Evolutionary conservation across 2,329 filamentous ascomycete species (phyloP).

Genomic region (Beauveria sp.): DNA sequence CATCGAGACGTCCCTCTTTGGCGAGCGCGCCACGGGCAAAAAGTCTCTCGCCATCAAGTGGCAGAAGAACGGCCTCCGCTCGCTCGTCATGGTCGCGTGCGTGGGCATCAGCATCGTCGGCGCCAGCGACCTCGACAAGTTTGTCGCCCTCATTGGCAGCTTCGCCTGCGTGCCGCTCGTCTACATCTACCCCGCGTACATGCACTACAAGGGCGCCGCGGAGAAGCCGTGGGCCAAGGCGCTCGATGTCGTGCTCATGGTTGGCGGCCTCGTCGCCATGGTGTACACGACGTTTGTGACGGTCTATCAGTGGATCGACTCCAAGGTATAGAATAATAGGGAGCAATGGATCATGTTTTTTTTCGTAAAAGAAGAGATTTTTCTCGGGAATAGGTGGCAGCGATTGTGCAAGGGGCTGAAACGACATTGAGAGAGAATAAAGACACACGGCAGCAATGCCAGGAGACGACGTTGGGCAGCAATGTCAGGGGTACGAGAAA

Average conservation of each 20-base stretch:
- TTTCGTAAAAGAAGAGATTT: neutral
- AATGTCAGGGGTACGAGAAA: neutral
- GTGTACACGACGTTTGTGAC: slow-evolving; percentile 63
- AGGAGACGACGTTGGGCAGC: neutral
- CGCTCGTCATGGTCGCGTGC: slow-evolving; percentile 48
- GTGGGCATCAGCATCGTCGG: slow-evolving; percentile 55
- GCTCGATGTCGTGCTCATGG: slow-evolving; percentile 55
- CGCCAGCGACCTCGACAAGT: slow-evolving; percentile 63
- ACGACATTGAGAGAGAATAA: neutral
- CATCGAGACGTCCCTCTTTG: slow-evolving; percentile 60
- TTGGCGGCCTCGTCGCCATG: slow-evolving; percentile 58
- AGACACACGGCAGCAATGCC: neutral
- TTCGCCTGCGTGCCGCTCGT: slow-evolving; percentile 69
- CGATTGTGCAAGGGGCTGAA: neutral
- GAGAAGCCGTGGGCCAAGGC: slow-evolving; percentile 45
- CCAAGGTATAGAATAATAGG: neutral
- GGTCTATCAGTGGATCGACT: slow-evolving; percentile 27
- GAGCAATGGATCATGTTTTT: neutral
- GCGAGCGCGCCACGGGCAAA: slow-evolving; percentile 57
- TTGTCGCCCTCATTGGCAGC: slow-evolving; percentile 65
- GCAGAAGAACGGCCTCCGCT: slow-evolving; percentile 65
- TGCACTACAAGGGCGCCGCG: slow-evolving; percentile 63
- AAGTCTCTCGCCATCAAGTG: slow-evolving; percentile 59
- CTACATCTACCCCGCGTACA: slow-evolving; percentile 66
- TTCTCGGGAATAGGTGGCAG: neutral